Base-by-base conservation (phyloP, 2,329 filamentous ascomycete genomes). In the Cladosporium sp. region DNA sequence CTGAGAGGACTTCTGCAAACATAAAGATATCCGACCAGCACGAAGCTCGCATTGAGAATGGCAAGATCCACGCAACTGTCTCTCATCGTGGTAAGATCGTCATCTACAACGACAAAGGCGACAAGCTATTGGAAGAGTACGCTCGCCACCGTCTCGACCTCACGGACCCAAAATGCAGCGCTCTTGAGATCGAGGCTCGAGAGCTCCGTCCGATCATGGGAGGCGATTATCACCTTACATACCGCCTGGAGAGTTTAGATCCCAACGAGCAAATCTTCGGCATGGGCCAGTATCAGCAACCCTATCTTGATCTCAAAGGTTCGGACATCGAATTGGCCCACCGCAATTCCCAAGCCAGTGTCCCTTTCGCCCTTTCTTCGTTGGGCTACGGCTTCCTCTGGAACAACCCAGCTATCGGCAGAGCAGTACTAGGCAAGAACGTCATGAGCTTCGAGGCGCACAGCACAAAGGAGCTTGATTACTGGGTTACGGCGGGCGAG, bases 261-360 rank as follows among this genome's bases (percentile, higher is more conserved):
- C 70, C 72, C 0, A 72, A 80, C 17, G 85, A 88, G 67, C 82
- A 80, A 65, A 80, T 88, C n/a, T 88, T 78, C 64, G 85, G 85
- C 19, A 87, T 87, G 84, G 85, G 85, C 0, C 85, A 88, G 69
- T 87, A 88, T 59, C 85, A 88, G 64, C 84, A 88, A 62, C 80
- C 82, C 0, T 78, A 75, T 52, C 73, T 88, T n/a, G 77, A 87
- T 65, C 74, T 87, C 49, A 87, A 87, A 62, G 85, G 85, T 0
- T 66, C 75, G 0, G 83, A 87, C 57, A 68, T 87, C 1, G 85
- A 88, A 65, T 77, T 88, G 2, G 84, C 85, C 0, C 85, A 88
- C 36, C 78, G 84, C 1, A 88, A 88, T 65, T 86, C 83, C 0
- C 85, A 88, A 67, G 84, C 84, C 3, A 84, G 79, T 50, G 79